Evolutionary conservation across 1,139 yeast species (phyloP).

Genomic region (Zygosaccharomyces pseudobailii): DNA sequence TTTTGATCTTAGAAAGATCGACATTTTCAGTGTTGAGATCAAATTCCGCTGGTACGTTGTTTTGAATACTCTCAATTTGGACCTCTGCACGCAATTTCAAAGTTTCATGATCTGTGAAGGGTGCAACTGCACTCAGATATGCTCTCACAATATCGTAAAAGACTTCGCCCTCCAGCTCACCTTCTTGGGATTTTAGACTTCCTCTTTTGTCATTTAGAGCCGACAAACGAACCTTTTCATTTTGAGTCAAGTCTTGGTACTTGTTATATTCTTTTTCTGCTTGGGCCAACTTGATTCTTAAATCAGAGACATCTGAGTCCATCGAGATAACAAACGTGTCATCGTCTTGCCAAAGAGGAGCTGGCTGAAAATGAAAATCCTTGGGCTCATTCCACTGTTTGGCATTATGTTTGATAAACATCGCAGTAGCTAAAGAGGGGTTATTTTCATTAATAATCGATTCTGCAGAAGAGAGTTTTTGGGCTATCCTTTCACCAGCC

Average conservation of each 20-base stretch:
- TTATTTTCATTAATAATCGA: constrained; percentile 62
- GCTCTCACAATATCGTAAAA: constrained; percentile 51
- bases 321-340: constrained; percentile 61
- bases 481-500: constrained; percentile 49
- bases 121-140: constrained; percentile 54
- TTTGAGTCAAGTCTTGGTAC: constrained; percentile 36
- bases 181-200: constrained; percentile 34
- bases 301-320: constrained; percentile 58
- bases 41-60: constrained; percentile 45
- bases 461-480: constrained; percentile 52
- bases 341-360: constrained; percentile 96
- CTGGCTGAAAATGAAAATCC: constrained; percentile 81
- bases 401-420: constrained; percentile 87
- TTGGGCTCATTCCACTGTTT: constrained; percentile 78
- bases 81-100: constrained; percentile 72
- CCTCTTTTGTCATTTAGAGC: constrained; percentile 36
- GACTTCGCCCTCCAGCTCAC: constrained; percentile 42
- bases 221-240: constrained; percentile 32
- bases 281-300: constrained; percentile 55
- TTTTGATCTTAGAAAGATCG: constrained; percentile 53
- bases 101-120: constrained; percentile 71
- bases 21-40: constrained; percentile 53
- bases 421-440: constrained; percentile 74
- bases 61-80: constrained; percentile 83
- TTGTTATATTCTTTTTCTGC: constrained; percentile 46